These are phyloP conservation scores for Aulographum hederae DNA, from an alignment of 2,329 filamentous ascomycete species.

Conservation along the genomic window DNA sequence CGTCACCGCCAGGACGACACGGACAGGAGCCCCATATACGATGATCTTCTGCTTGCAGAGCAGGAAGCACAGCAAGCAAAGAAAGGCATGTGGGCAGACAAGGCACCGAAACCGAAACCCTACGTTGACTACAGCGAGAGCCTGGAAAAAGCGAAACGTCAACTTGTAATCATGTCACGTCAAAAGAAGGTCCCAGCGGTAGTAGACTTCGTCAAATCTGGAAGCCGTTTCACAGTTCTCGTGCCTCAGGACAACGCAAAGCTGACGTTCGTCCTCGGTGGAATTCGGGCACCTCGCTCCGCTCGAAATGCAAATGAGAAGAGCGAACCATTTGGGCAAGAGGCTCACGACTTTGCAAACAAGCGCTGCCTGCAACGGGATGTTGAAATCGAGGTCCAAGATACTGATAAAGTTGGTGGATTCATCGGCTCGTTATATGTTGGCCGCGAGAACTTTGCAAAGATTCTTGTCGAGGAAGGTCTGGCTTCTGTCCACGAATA, in stretches of 20 bases:
- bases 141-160: constrained; percentile 87
- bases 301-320: constrained; percentile 64
- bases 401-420: constrained; percentile 88
- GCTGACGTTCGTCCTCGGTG: constrained; percentile 83
- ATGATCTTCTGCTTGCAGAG: constrained; percentile 66
- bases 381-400: constrained; percentile 87
- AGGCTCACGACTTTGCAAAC: constrained; percentile 83
- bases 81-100: constrained; percentile 91
- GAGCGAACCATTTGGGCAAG: constrained; percentile 85
- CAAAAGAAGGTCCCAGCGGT: constrained; percentile 86
- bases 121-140: constrained; percentile 85
- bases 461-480: constrained; percentile 82
- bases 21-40: constrained; percentile 85
- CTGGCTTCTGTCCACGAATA: constrained; percentile 84
- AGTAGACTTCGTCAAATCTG: constrained; percentile 96
- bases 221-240: constrained; percentile 79
- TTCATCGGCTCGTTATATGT: constrained; percentile 93
- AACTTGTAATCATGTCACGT: constrained; percentile 69
- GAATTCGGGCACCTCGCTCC: constrained; percentile 77
- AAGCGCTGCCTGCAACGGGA: constrained; percentile 82
- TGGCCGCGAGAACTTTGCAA: constrained; percentile 90
- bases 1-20: constrained; percentile 89
- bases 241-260: constrained; percentile 88
- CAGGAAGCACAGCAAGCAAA: constrained; percentile 67
- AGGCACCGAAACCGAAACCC: constrained; percentile 64